These are phyloP conservation scores for Erigeron canadensis DNA, from an alignment of 129 eudicot genomes.

Conservation along the genomic window DNA sequence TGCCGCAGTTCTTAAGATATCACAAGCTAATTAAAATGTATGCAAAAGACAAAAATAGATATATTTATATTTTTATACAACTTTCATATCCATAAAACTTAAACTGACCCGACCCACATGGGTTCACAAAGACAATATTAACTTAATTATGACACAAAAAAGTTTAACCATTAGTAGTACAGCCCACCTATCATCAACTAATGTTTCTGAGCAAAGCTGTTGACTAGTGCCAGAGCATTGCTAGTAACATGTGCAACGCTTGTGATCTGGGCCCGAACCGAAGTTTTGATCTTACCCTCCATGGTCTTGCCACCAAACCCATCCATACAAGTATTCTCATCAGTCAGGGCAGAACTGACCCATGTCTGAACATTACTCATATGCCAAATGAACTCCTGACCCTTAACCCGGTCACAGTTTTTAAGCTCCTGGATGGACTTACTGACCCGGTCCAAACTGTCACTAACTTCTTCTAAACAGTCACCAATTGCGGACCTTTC, in stretches of 20 bases:
- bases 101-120: constrained; percentile 17
- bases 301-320: constrained; percentile 69
- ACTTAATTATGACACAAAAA: constrained; percentile 16
- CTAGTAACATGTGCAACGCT: constrained; percentile 72
- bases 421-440: constrained; percentile 60
- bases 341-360: constrained; percentile 93
- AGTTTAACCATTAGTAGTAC: background rate
- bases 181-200: constrained; percentile 11
- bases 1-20: background rate
- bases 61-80: constrained; percentile 30
- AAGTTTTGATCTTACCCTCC: constrained; percentile 60
- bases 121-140: constrained; percentile 8
- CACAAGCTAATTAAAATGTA: constrained; percentile 12
- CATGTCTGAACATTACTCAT: constrained; percentile 89
- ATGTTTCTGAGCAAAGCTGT: constrained; percentile 56
- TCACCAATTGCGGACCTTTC: constrained; percentile 62
- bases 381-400: constrained; percentile 61
- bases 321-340: constrained; percentile 78
- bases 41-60: constrained; percentile 17
- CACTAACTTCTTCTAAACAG: constrained; percentile 69
- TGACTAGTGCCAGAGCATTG: constrained; percentile 83
- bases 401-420: constrained; percentile 35
- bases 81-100: constrained; percentile 12
- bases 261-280: constrained; percentile 55
- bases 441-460: constrained; percentile 61